Base-by-base conservation (phyloP, 2,329 filamentous ascomycete species). In the Hypoxylon sp. region DNA sequence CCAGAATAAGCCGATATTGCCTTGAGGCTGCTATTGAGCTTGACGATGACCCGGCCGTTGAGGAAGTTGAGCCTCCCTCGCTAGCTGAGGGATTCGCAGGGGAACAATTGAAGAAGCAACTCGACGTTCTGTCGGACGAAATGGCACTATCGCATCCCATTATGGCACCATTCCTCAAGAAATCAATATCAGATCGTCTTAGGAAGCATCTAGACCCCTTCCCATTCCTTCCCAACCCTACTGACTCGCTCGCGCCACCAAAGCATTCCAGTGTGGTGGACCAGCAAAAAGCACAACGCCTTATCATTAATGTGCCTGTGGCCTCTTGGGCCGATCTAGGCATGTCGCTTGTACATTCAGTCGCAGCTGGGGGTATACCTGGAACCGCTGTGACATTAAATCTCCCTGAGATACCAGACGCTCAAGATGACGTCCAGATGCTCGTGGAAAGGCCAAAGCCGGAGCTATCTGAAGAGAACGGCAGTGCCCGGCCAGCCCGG, bases 1-100 rank as follows among this genome's bases (percentile, higher is more conserved):
- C 80, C 0, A 82, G 87, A 11, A 81, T 89, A 25, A 85, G 83
- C 68, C 80, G 88, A 34, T 91, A 87, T 72, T 90, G 88, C 63
- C 78, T 91, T 1, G 88, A 91, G 73, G 87, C 88, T 30, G 88
- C 88, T 5, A 85, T 91, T 30, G 88, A 91, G 75, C 78, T 90
- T 37, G 88, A 91, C 68, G 88, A 91, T 71, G 88, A 91, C 69
- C 88, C 88, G 0, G 82, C 88, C 2, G 79, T 89, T 1, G 82
- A 83, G 27, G 88, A 90, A 66, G 84, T 90, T 11, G 84, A 88
- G 30, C 88, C 88, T 0, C 86, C 86, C 0, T 89, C 88, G 0
- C 77, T 90, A 12, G 87, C 88, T 43, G 88, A 91, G 71, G 86
- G 83, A 0, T 84, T 89, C 64, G 88, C 88, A 0, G 88, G 88